Conservation (phyloP, 495 filamentous ascomycete genomes). For the Tuber borchii region DNA sequence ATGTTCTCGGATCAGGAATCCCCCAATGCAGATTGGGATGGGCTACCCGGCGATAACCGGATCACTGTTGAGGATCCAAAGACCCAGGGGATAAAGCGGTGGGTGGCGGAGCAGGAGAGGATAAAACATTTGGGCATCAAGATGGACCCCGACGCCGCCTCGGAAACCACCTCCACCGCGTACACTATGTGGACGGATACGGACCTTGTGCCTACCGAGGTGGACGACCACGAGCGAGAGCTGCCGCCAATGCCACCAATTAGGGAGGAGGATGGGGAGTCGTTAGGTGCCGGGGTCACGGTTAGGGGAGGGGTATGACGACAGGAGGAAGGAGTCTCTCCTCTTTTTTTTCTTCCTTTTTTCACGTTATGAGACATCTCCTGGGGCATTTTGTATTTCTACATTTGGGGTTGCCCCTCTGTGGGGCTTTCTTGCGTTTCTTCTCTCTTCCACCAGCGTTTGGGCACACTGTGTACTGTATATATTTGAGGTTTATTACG, state of each 20-base stretch:
- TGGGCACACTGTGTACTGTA: neutral
- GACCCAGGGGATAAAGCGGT: constrained; percentile 22
- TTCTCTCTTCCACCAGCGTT: neutral
- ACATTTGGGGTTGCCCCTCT: neutral
- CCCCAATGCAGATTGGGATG: neutral
- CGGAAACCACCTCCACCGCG: constrained; percentile 25
- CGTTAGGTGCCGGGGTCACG: neutral
- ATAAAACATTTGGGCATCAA: constrained; percentile 19
- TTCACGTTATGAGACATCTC: neutral
- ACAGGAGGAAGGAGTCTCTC: neutral
- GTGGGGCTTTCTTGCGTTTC: neutral
- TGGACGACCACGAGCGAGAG: constrained; percentile 9
- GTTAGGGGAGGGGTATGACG: neutral
- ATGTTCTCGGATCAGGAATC: neutral
- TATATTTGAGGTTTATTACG: neutral
- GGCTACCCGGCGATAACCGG: neutral
- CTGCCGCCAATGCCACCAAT: neutral
- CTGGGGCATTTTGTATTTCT: neutral
- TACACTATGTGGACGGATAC: constrained; percentile 35
- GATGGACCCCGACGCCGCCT: constrained; percentile 18
- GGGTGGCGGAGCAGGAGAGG: constrained; percentile 31
- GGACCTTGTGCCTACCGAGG: constrained; percentile 24
- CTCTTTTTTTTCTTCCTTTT: neutral
- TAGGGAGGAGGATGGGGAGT: neutral
- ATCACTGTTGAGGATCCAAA: constrained; percentile 15